Base-by-base conservation (phyloP, 2,329 filamentous ascomycete species). In the Diaporthe citriasiana region DNA sequence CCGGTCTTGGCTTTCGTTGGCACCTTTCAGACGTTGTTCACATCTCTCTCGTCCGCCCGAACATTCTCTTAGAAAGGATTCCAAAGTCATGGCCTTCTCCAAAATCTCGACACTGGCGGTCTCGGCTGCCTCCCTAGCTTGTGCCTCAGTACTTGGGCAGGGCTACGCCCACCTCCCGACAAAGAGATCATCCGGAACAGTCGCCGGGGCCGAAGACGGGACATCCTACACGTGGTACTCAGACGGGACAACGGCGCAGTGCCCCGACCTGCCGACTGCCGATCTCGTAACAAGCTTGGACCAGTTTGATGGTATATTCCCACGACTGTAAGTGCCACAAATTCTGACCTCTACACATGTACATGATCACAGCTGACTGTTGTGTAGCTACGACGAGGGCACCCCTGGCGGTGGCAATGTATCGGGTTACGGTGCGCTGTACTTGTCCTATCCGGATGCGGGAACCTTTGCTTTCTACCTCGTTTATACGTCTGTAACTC, bases 211-310 rank as follows among this genome's bases (percentile, higher is more conserved):
- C 27, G 42, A 63, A n/a, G 33, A 53, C 56, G 70, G 70, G 42
- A 71, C 70, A 13, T 71, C 56, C 17, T 71, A 71, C 45, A 42
- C n/a, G 12, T 63, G 55, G 40, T 27, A 53, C 22, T 63, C 56
- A 3, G 59, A 45, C n/a, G 40, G 35, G 42, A 65, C 70, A 9
- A 53, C 70, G 33, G 70, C 55, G 27, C 55, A 63, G 47, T 71
- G 70, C 47, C 55, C 55, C 25, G 56, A 63, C 30, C 47, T 71
- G 33, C 42, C 42, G 17, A n/a, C 25, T 1, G 56, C 70, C 12
- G 70, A 71, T 38, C 70, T 71, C 22, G 55, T 33, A 13, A 42
- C 70, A n/a, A 71, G 70, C 56, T 30, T 71, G 33, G 55, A 47
- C 55, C 42, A 71, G 35, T 63, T 71, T 12, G 70, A 71, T 10